Percentiles rank a stretch among this genome's conserved stretches.
phyloP scores from a whole-genome alignment of 2,329 filamentous ascomycete genomes.

The Aspergillus sp. region DNA sequence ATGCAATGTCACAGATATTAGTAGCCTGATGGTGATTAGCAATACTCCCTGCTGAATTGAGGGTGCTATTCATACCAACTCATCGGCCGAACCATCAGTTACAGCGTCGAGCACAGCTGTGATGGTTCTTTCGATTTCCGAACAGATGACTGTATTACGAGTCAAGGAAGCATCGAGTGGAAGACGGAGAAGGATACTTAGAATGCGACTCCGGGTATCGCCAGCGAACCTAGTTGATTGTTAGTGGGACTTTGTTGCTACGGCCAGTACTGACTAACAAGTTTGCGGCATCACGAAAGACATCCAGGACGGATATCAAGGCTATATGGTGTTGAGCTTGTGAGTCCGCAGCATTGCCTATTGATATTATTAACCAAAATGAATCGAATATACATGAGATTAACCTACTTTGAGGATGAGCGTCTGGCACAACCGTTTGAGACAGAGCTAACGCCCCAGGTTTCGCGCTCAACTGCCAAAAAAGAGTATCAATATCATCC shows the following conservation, averaged over 20 bases:
- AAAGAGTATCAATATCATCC: conserved; percentile 51
- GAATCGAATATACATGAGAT: background rate
- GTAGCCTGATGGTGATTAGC: conserved; percentile 26
- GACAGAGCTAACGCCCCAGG: conserved; percentile 45
- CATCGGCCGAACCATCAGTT: conserved; percentile 17
- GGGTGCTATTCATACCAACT: conserved; percentile 20
- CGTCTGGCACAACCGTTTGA: conserved; percentile 27
- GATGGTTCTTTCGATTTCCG: conserved; percentile 36
- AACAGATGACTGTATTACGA: conserved; percentile 27
- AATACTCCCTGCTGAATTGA: background rate
- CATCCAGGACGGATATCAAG: conserved; percentile 35
- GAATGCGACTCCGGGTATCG: conserved; percentile 30
- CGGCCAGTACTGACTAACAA: conserved; percentile 23
- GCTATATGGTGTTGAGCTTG: conserved; percentile 15
- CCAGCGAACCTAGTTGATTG: conserved; percentile 30
- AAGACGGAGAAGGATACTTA: conserved; percentile 39
- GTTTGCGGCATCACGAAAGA: conserved; percentile 32
- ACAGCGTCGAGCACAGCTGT: conserved; percentile 30
- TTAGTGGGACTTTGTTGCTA: conserved; percentile 11
- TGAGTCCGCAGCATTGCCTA: conserved; percentile 13
- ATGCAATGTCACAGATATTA: conserved; percentile 27
- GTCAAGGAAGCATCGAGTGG: conserved; percentile 36
- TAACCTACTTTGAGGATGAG: conserved; percentile 22
- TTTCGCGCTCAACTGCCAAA: conserved; percentile 58
- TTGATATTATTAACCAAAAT: background rate